These are phyloP conservation scores for Ceratorhiza oryzae-sativae DNA, from an alignment of 1,284 basidiomycete genomes.

Conservation along the genomic window DNA sequence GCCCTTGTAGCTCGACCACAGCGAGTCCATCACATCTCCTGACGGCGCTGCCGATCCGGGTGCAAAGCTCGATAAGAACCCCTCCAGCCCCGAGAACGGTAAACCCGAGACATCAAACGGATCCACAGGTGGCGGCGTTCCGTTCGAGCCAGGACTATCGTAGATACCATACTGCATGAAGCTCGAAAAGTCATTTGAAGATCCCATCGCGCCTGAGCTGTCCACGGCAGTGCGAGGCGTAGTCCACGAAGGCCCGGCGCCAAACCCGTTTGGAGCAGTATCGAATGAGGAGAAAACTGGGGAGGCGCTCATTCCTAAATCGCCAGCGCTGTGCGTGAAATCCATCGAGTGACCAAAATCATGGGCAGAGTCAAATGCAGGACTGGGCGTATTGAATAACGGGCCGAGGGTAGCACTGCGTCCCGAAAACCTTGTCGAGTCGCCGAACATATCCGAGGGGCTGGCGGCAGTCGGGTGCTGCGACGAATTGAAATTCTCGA, in stretches of 20 bases:
- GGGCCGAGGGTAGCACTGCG: constrained; percentile 8
- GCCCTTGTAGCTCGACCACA: constrained; percentile 36
- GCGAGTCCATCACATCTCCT: constrained; percentile 32
- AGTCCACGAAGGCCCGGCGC: constrained; percentile 29
- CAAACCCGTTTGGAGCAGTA: background rate
- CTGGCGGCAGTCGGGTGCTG: background rate
- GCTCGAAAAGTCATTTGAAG: constrained; percentile 14
- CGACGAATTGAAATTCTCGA: constrained; percentile 29
- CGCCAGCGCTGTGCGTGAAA: constrained; percentile 21
- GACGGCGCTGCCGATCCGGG: constrained; percentile 28
- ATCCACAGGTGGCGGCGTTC: constrained; percentile 30
- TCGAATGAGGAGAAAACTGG: constrained; percentile 36
- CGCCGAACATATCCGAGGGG: constrained; percentile 29
- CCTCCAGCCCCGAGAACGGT: constrained; percentile 34
- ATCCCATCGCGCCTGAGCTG: background rate
- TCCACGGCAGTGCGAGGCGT: constrained; percentile 34
- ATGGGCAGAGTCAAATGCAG: constrained; percentile 17
- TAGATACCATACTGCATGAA: constrained; percentile 36
- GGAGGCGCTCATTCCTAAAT: constrained; percentile 30
- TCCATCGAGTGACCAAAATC: constrained; percentile 37
- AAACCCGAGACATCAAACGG: constrained; percentile 36
- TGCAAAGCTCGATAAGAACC: constrained; percentile 36
- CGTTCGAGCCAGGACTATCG: constrained; percentile 34
- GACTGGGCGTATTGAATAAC: constrained; percentile 25
- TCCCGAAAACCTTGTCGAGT: background rate